Percentiles rank a stretch among this genome's conserved stretches.
phyloP scores from a whole-genome alignment of 768 basidiomycete genomes.

The Auriscalpium orientale region DNA sequence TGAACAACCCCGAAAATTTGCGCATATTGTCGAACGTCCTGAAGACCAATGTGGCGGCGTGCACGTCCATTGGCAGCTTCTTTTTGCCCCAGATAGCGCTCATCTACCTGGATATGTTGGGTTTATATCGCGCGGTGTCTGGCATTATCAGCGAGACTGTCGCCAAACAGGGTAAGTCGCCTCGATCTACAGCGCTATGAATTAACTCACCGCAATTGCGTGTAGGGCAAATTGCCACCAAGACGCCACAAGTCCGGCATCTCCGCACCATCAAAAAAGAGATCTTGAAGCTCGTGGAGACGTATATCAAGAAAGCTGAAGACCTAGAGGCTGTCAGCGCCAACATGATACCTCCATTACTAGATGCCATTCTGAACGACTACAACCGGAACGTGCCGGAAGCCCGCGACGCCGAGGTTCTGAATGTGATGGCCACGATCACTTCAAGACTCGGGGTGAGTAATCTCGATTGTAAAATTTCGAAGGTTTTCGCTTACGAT shows the following conservation, averaged over 20 bases:
- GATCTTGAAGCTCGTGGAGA: conserved; percentile 94
- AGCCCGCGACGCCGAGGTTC: conserved; percentile 92
- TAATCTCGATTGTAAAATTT: conserved; percentile 13
- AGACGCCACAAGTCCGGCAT: conserved; percentile 92
- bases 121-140: conserved; percentile 94
- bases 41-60: conserved; percentile 98
- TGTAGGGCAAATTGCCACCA: conserved; percentile 82
- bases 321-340: conserved; percentile 88
- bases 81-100: conserved; percentile 96
- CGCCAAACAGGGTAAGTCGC: conserved; percentile 62
- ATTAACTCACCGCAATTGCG: no score
- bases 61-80: conserved; percentile 93
- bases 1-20: conserved; percentile 87
- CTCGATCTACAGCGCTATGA: conserved; percentile 1
- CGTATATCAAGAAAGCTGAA: conserved; percentile 94
- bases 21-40: conserved; percentile 95
- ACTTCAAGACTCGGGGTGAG: conserved; percentile 81
- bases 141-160: conserved; percentile 93
- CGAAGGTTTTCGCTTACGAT: conserved; percentile 10
- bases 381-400: conserved; percentile 91
- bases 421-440: conserved; percentile 96
- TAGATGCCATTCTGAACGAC: conserved; percentile 97
- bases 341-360: conserved; percentile 88
- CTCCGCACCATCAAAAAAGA: conserved; percentile 98
- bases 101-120: conserved; percentile 96